These are phyloP conservation scores for Rostrohypoxylon terebratum DNA, from an alignment of 495 filamentous ascomycete species.

Conservation along the genomic window DNA sequence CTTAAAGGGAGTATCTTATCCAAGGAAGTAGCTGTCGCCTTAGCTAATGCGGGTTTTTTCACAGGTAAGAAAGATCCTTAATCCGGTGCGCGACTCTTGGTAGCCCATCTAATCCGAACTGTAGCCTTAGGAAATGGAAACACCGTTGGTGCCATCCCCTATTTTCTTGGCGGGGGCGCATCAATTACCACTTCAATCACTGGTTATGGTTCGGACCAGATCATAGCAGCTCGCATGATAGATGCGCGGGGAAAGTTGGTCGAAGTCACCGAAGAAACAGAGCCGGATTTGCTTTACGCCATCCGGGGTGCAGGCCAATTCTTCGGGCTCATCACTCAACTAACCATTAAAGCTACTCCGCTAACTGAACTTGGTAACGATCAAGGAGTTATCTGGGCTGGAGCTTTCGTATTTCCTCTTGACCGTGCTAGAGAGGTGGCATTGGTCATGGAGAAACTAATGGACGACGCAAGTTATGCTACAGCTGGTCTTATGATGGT, in stretches of 20 bases:
- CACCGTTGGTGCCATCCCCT: slow-evolving; percentile 51
- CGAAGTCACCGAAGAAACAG: slow-evolving; percentile 33
- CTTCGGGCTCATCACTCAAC: slow-evolving; percentile 59
- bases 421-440: slow-evolving; percentile 5
- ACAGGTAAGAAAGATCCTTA: slow-evolving; percentile 1
- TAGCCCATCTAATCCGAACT: neutral
- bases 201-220: slow-evolving; percentile 49
- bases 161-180: slow-evolving; percentile 13
- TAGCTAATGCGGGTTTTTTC: slow-evolving; percentile 14
- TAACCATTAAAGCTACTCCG: slow-evolving; percentile 43
- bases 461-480: slow-evolving; percentile 1
- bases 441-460: slow-evolving; percentile 4
- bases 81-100: slow-evolving; percentile 2
- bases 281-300: slow-evolving; percentile 56
- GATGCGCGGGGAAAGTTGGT: slow-evolving; percentile 46
- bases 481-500: slow-evolving; percentile 37
- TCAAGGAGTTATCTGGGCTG: slow-evolving; percentile 17
- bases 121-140: slow-evolving; percentile 51
- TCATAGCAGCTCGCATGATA: slow-evolving; percentile 48
- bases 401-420: slow-evolving; percentile 14
- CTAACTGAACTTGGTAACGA: slow-evolving; percentile 21
- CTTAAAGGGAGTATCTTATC: slow-evolving; percentile 48
- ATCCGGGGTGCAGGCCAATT: slow-evolving; percentile 58
- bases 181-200: slow-evolving; percentile 14
- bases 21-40: slow-evolving; percentile 45